Base-by-base conservation (phyloP, 441 rosid genomes). In the Populus hybrid region DNA sequence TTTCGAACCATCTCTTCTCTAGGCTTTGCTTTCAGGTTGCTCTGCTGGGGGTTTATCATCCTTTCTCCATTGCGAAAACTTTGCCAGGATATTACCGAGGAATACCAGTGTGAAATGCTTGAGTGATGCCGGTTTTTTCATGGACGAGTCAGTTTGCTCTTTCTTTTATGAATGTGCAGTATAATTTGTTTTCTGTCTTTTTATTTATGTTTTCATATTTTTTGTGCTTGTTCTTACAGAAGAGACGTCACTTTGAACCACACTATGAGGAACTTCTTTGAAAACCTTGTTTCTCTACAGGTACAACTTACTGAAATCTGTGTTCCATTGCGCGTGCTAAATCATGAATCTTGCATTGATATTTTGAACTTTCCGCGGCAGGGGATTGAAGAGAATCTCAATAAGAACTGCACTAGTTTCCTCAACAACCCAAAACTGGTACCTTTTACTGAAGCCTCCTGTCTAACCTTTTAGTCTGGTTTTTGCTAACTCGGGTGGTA, bases 11-110 rank as follows among this genome's bases (percentile, higher is more conserved):
- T 35, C n/a, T 73, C 29, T 74, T 59, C 64, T 69, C 6, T 79
- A 95, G 98, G 95, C 90, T 76, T 89, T 96, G 84, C 98, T 96
- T 76, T 91, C 86, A 1, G 98, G 99, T 21, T 94, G 99, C 84
- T 96, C 97, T 69, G 90, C 99, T 68, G 98, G 99, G 42, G 99
- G 97, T 72, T 84, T 96, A 70, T 91, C 99, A 35, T 59, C 91
- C 45, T 88, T 96, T 77, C 82, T 93, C 77, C 92, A 89, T 53
- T 94, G 98, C 35, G 98, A 93, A 33, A 86, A 88, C 80, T 91
- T 94, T 73, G 84, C 84, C 63, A 70, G 74, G 33, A 72, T 88
- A 78, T 88, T 93, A 78, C 91, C 94, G 16, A 66, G 74, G 69
- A 75, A 80, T 68, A 83, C 94, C 7, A 85, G 45, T 68, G 95